Base-by-base conservation (phyloP, 2,329 filamentous ascomycete genomes). In the Cladosporium colombiae region DNA sequence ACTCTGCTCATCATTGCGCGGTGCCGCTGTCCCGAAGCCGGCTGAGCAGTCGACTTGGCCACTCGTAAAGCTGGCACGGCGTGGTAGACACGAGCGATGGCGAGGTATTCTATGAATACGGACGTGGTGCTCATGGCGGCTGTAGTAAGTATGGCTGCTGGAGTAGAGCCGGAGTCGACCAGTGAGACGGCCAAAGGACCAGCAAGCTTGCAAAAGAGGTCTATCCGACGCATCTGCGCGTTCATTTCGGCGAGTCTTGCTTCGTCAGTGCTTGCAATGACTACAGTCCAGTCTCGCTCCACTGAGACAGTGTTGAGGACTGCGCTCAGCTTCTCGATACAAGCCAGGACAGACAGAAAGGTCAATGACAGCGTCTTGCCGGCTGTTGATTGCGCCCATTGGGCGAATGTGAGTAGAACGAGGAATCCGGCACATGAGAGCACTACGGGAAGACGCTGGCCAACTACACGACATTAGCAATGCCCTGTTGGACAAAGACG, bases 291-390 rank as follows among this genome's bases (percentile, higher is more conserved):
- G 70, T 93, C 90, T 71, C 87, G 81, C 74, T 92, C 90, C 0
- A 93, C 83, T 0, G 90, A 81, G 0, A 92, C 85, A 0, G 86
- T 81, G 73, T 92, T 92, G 74, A 87, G 82, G 6, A 88, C 82
- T 1, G 87, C 82, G 16, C 81, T 82, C 10, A 91, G 76, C 74
- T 92, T 93, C 76, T 93, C 91, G 1, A 89, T 72, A 65, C 89
- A 90, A 0, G 88, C 88, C 53, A 91, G 77, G 0, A 85, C 21
- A 0, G 84, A 81, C n/a, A 80, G 73, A 2, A 73, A 33, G 2
- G 70, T 69, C 66, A 82, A 74, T 40, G 66, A 40, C 25, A 68
- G 46, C 3, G n/a, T 25, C 21, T 62, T 55, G 7, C 57, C 62
- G 10, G 27, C 5, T 13, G 23, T 21, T 27, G 62, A 58, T 7